Conservation (phyloP, 1,284 basidiomycete genomes). For the Chalciporus sp. region DNA sequence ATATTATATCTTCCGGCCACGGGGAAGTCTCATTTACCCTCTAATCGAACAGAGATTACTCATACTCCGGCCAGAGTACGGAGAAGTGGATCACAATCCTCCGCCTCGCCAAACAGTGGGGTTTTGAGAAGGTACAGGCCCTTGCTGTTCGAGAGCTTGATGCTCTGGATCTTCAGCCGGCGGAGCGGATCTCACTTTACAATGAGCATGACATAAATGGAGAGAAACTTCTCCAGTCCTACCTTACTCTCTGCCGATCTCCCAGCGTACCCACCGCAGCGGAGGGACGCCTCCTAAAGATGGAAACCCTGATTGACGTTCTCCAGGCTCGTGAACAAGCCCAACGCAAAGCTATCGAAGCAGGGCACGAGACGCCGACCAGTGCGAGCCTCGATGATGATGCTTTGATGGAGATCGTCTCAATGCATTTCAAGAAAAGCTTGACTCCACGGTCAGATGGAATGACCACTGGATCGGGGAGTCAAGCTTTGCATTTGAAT, state of each 20-base stretch:
- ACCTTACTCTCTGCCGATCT: slow-evolving; percentile 44
- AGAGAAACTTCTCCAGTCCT: slow-evolving; percentile 36
- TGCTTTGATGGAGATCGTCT: slow-evolving; percentile 41
- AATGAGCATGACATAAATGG: slow-evolving; percentile 38
- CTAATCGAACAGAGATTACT: slow-evolving; percentile 27
- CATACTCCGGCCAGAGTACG: slow-evolving; percentile 9
- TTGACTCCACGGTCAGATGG: slow-evolving; percentile 20
- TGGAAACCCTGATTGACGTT: slow-evolving; percentile 60
- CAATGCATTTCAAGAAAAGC: slow-evolving; percentile 19
- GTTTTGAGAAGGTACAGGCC: slow-evolving; percentile 25
- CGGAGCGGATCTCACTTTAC: slow-evolving; percentile 42
- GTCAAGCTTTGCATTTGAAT: slow-evolving; percentile 19
- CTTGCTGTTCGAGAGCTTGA: slow-evolving; percentile 34
- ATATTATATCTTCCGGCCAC: background rate
- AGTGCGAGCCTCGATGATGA: slow-evolving; percentile 39
- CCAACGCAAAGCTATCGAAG: slow-evolving; percentile 40
- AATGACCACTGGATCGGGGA: slow-evolving; percentile 20
- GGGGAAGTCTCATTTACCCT: background rate
- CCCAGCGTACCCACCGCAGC: slow-evolving; percentile 47
- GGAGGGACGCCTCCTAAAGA: slow-evolving; percentile 57
- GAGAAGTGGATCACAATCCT: slow-evolving; percentile 34
- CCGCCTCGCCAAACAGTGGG: slow-evolving; percentile 31
- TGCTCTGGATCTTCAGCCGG: slow-evolving; percentile 35
- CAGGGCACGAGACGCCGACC: slow-evolving; percentile 44
- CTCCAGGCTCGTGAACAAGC: slow-evolving; percentile 60